Evolutionary conservation across 768 basidiomycete species (phyloP).

Genomic region (Suillus brevipes): DNA sequence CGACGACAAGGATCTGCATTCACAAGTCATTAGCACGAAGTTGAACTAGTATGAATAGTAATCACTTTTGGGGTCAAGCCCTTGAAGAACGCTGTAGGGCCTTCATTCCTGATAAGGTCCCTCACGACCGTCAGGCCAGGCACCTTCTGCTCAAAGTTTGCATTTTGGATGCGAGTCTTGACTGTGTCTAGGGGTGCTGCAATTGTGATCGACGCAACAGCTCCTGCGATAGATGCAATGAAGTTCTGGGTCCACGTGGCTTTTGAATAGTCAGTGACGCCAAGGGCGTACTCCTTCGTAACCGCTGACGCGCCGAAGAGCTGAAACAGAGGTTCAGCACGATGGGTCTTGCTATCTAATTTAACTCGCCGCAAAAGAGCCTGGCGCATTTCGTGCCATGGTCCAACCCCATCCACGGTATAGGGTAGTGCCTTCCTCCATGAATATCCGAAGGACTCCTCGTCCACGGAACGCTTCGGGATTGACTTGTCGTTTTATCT

Average conservation of each 20-base stretch:
- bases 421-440: constrained; percentile 87
- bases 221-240: constrained; percentile 90
- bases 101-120: constrained; percentile 88
- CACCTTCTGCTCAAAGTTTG: constrained; percentile 90
- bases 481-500: constrained; percentile 98
- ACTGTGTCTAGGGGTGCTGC: constrained; percentile 95
- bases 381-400: constrained; percentile 95
- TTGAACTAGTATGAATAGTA: constrained; percentile 22
- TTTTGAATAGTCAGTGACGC: constrained; percentile 84
- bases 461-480: constrained; percentile 97
- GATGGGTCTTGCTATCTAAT: background rate
- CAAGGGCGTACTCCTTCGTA: constrained; percentile 92
- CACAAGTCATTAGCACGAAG: constrained; percentile 31
- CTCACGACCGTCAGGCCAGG: constrained; percentile 77
- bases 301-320: constrained; percentile 96
- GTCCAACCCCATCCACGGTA: constrained; percentile 99
- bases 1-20: constrained; percentile 86
- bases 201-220: constrained; percentile 92
- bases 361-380: constrained; percentile 81
- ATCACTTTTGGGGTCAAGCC: constrained; percentile 92
- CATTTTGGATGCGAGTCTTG: constrained; percentile 98
- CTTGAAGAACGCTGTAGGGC: constrained; percentile 86
- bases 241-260: constrained; percentile 99
- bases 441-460: constrained; percentile 83
- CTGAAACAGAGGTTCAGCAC: constrained; percentile 39